Percentiles rank a stretch among this genome's conserved stretches.
Evolutionary conservation across 345 rosid species (phyloP).

Genomic region (Arabidopsis suecica): DNA sequence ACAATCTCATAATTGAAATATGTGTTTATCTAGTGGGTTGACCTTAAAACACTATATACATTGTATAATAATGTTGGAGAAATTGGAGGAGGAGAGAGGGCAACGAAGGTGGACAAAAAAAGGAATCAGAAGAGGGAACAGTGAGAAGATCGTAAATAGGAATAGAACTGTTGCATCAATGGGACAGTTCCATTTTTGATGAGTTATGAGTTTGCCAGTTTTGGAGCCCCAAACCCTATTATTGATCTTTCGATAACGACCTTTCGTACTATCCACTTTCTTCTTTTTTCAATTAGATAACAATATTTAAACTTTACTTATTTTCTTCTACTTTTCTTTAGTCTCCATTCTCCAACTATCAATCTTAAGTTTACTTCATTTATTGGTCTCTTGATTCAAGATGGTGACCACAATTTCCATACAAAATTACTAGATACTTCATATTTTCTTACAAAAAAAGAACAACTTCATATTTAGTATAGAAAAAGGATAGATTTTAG

Average conservation of each 20-base stretch:
- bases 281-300: neutral
- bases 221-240: constrained; percentile 48
- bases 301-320: neutral
- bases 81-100: constrained; percentile 23
- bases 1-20: neutral
- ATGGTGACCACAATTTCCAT: neutral
- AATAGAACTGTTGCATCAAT: constrained; percentile 44
- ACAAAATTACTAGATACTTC: neutral
- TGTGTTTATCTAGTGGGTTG: neutral
- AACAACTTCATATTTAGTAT: neutral
- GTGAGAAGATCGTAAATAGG: constrained; percentile 45
- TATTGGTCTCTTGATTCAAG: constrained; percentile 26
- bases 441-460: too few species aligned
- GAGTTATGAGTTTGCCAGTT: constrained; percentile 45
- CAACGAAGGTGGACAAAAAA: neutral
- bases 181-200: constrained; percentile 45
- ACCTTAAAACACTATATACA: neutral
- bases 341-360: constrained; percentile 9
- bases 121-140: constrained; percentile 34
- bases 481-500: constrained; percentile 1
- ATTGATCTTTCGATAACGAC: constrained; percentile 46
- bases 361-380: constrained; percentile 8
- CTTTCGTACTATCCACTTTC: constrained; percentile 42
- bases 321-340: neutral
- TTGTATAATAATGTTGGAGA: neutral